A percentile compares a stretch with the other conserved stretches of the same genome.
Evolutionary conservation across 345 rosid species (phyloP).

Genomic region (Salix dunnii): DNA sequence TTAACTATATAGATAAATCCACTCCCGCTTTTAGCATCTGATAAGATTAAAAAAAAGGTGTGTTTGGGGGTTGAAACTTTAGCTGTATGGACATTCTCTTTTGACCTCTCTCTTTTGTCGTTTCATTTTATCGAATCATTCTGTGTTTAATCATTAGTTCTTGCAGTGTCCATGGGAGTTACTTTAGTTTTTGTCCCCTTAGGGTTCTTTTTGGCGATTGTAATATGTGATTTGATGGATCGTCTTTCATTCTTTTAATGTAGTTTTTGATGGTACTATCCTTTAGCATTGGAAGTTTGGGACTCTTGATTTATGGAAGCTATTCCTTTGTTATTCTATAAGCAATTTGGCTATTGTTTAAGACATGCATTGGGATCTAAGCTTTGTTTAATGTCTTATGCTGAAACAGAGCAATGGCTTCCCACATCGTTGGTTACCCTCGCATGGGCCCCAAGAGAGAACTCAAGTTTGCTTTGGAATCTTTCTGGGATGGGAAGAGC

Average conservation of each 20-base stretch:
- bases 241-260: neutral
- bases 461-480: conserved; percentile 96
- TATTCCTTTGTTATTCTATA: neutral
- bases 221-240: neutral
- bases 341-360: neutral
- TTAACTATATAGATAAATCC: neutral
- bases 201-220: neutral
- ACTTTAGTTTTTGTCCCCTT: neutral
- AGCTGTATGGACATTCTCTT: neutral
- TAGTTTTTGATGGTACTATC: neutral
- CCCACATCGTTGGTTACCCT: conserved; percentile 97
- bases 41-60: neutral
- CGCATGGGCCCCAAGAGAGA: conserved; percentile 99
- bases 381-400: conserved; percentile 9
- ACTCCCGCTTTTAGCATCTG: neutral
- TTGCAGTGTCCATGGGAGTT: neutral
- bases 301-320: neutral
- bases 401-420: conserved; percentile 63
- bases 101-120: neutral
- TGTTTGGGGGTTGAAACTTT: neutral
- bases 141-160: neutral
- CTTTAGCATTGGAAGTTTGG: neutral
- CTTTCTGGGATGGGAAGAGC: conserved; percentile 98
- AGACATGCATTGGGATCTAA: neutral
- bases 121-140: neutral